A percentile compares a stretch with the other conserved stretches of the same genome.
Evolutionary conservation across 768 basidiomycete genomes (phyloP).

Genomic region (Leccinum variicolor): DNA sequence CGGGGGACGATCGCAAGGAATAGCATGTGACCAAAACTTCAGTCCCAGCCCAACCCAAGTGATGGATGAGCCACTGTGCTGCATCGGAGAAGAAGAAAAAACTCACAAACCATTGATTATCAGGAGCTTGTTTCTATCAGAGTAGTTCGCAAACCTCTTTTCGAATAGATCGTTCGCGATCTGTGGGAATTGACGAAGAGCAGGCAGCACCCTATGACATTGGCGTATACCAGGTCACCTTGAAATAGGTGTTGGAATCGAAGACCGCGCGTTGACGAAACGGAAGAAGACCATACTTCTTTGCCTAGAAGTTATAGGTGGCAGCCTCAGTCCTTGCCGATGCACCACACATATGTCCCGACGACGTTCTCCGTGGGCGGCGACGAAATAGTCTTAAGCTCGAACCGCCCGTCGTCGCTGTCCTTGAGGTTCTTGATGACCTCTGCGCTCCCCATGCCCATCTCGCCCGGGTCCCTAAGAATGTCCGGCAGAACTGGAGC

Average conservation of each 20-base stretch:
- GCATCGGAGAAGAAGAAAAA: background rate
- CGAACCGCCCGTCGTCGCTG: constrained; percentile 37
- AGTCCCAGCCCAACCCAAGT: constrained; percentile 44
- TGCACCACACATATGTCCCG: constrained; percentile 88
- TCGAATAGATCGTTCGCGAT: constrained; percentile 53
- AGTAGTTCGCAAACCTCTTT: constrained; percentile 54
- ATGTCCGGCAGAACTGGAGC: constrained; percentile 94
- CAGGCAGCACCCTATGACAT: constrained; percentile 46
- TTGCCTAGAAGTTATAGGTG: constrained; percentile 42
- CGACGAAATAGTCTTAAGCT: constrained; percentile 52
- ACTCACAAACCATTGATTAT: constrained; percentile 52
- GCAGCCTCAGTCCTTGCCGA: constrained; percentile 67
- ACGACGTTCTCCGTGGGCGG: constrained; percentile 71
- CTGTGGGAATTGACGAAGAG: constrained; percentile 46
- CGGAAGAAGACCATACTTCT: constrained; percentile 32
- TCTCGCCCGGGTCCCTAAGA: constrained; percentile 85
- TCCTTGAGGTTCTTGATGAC: constrained; percentile 59
- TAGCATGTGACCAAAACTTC: constrained; percentile 55
- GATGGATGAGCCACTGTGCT: constrained; percentile 5
- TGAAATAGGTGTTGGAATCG: background rate
- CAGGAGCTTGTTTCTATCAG: constrained; percentile 44
- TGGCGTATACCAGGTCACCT: constrained; percentile 54
- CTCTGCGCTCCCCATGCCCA: constrained; percentile 73
- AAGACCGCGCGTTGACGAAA: background rate
- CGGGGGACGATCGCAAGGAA: constrained; percentile 13